Conservation (phyloP, 345 rosid species). For the Ceriops tagal region DNA sequence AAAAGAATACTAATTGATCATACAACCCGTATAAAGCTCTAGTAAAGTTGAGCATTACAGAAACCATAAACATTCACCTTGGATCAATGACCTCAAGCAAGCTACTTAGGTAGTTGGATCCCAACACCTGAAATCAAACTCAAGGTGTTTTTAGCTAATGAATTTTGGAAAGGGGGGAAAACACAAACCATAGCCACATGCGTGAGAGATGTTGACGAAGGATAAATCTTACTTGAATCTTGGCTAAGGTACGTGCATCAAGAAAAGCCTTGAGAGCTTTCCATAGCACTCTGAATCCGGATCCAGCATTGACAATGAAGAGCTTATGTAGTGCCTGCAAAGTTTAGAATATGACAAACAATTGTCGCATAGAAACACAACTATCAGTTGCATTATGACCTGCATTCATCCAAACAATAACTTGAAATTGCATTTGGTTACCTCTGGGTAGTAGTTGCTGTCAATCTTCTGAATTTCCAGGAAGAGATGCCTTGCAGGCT, state of each 20-base stretch:
- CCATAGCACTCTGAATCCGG: constrained; percentile 62
- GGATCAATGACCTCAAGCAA: constrained; percentile 49
- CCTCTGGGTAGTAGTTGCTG: constrained; percentile 71
- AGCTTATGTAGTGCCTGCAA: constrained; percentile 46
- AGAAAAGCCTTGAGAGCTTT: constrained; percentile 50
- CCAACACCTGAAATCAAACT: constrained; percentile 44
- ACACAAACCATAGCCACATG: neutral
- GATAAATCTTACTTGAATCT: constrained; percentile 40
- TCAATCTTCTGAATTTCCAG: constrained; percentile 68
- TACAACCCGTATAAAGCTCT: neutral
- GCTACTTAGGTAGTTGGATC: constrained; percentile 35
- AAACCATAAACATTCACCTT: constrained; percentile 24
- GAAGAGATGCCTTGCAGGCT: constrained; percentile 54
- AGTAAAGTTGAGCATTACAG: neutral
- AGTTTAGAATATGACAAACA: constrained; percentile 1
- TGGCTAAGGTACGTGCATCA: constrained; percentile 49
- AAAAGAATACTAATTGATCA: constrained; percentile 2
- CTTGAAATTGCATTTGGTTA: constrained; percentile 7
- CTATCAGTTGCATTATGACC: neutral
- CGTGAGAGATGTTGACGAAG: neutral
- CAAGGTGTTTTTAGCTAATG: too few relatives aligned
- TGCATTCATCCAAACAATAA: neutral
- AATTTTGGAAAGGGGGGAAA: neutral
- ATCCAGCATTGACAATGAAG: constrained; percentile 61
- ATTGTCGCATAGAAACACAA: neutral